A percentile compares a stretch with the other conserved stretches of the same genome.
Conservation (phyloP, 2,329 filamentous ascomycete species). For the Trichoderma sp. region DNA sequence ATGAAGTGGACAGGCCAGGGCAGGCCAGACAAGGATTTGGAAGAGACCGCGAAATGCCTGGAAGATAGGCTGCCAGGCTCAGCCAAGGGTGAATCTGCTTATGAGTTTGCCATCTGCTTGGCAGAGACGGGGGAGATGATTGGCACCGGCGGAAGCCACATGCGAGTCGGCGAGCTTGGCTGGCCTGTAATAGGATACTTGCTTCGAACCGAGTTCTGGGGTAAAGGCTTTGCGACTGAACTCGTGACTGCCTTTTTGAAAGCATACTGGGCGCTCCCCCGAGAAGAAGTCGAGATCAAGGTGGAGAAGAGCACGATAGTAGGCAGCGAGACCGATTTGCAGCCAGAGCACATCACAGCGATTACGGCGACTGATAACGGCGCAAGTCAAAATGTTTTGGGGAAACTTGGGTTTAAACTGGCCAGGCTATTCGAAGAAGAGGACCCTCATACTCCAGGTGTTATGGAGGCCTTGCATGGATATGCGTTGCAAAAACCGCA, state of each 20-base stretch:
- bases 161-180: conserved; percentile 41
- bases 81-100: conserved; percentile 52
- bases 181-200: conserved; percentile 64
- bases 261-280: conserved; percentile 52
- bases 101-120: conserved; percentile 58
- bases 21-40: conserved; percentile 45
- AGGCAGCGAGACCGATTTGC: conserved; percentile 32
- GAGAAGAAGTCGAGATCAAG: conserved; percentile 46
- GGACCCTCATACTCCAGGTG: conserved; percentile 29
- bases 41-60: conserved; percentile 47
- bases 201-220: conserved; percentile 56
- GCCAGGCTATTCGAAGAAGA: conserved; percentile 44
- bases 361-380: conserved; percentile 52
- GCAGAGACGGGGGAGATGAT: conserved; percentile 52
- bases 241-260: conserved; percentile 51
- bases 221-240: conserved; percentile 59
- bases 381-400: conserved; percentile 57
- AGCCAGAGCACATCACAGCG: conserved; percentile 46
- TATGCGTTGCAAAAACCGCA: conserved; percentile 26
- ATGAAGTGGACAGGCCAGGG: conserved; percentile 60
- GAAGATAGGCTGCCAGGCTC: conserved; percentile 40
- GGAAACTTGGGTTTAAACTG: conserved; percentile 56
- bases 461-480: conserved; percentile 31
- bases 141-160: conserved; percentile 51
- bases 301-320: conserved; percentile 44